Base-by-base conservation (phyloP, 768 basidiomycete species). In the Agaricus subrufescens region DNA sequence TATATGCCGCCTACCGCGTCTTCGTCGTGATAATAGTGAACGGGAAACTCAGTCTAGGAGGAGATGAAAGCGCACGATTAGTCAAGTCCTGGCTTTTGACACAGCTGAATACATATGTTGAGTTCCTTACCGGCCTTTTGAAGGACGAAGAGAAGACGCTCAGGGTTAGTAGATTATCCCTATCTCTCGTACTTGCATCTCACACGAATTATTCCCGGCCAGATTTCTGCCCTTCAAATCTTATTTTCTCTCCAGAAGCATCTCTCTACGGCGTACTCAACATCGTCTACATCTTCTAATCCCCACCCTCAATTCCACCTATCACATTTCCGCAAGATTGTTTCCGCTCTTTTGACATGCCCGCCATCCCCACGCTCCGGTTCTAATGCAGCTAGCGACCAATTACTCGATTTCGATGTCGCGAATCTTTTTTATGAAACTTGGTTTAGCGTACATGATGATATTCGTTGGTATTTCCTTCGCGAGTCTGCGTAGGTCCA, bases 401-500 rank as follows among this genome's bases (percentile, higher is more conserved):
- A 74, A 1, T 67, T 71, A 37, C 69, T 86, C 15, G 80, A 86
- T 53, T 52, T 74, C 4, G 86, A 89, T 55, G 83, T 91, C 3
- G 71, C 85, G 26, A 72, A 82, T 43, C 69, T 77, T 10, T 91
- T 93, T 63, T 72, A 85, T 52, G 78, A 80, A 46, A 85, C 79
- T 12, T 94, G 87, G 85, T 78, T 91, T 62, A 85, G 83, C 60
- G 82, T 88, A 11, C 65, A 89, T 66, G 89, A 92, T 63, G 93
- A 96, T 63, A 73, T 95, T 31, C 82, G 93, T 57, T 95, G 89
- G 89, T 91, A 89, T 73, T 94, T 93, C 73, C 77, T 96, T 34
- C 80, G 87, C 43, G 89, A 94, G 64, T 76, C 88, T 53, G 81
- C 76, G 91, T 89, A 68, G 57, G 81, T 73, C 5, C 48, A 47